Base-by-base conservation (phyloP, 1,284 basidiomycete species). In the Puccinia triticina region DNA sequence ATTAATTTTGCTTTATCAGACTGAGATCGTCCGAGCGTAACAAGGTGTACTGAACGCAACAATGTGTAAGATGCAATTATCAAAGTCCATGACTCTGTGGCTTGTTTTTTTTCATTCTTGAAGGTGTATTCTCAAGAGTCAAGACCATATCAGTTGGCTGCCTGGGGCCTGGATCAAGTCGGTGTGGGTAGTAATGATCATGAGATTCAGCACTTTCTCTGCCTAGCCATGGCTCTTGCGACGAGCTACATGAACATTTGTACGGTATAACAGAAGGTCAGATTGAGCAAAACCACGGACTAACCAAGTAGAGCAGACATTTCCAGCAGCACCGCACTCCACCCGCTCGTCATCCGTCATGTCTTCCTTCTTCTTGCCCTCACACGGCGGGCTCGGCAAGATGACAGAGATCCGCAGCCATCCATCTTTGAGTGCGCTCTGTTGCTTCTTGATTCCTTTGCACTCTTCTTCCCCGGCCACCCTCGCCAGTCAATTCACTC, bases 301-400 rank as follows among this genome's bases (percentile, higher is more conserved):
- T 43, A 1, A 53, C 37, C 3, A 16, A 59, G 18, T 46, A 46
- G 64, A 48, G 57, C 34, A 43, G 34, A 23, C 23, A 66, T 71
- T 48, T 59, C 74, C 79, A 50, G 85, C 85, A 23, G 85, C 80
- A 0, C 85, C 85, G n/a, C 85, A 55, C 57, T 86, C 85, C 18
- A 78, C 83, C 32, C 84, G 76, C 66, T 86, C 83, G 61, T 85
- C 76, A 40, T 86, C 84, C 1, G 79, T 84, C 84, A 86, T 84
- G 5, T 85, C 85, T 48, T 84, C 80, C 26, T 67, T 72, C n/a
- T 53, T 76, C 77, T 84, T 85, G 16, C 84, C 85, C 53, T 86
- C 84, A 26, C 84, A 83, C 1, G 85, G 84, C 37, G 75, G 48
- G 37, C 66, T 50, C 37, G 43, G 50, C 55, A 71, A 59, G 2